phyloP scores from a whole-genome alignment of 495 filamentous ascomycete species.

The Tuber melanosporum region DNA sequence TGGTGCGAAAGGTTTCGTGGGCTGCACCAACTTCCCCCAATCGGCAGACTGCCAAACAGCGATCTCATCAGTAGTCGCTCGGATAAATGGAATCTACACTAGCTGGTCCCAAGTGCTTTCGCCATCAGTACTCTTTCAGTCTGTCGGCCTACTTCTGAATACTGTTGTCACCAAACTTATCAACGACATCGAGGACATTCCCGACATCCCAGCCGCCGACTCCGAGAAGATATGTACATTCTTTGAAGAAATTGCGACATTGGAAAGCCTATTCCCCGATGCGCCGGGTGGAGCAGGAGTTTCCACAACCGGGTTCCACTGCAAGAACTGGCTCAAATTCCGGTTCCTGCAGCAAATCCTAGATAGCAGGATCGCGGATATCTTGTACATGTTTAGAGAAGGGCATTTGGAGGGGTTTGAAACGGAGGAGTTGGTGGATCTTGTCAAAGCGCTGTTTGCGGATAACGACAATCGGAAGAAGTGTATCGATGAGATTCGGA shows the following conservation, averaged over 20 bases:
- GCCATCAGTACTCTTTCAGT: slow-evolving; percentile 73
- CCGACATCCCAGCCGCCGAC: slow-evolving; percentile 80
- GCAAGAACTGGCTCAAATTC: slow-evolving; percentile 77
- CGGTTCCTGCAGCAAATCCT: slow-evolving; percentile 83
- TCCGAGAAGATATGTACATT: slow-evolving; percentile 69
- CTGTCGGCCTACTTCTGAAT: slow-evolving; percentile 74
- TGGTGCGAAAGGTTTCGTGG: slow-evolving; percentile 59
- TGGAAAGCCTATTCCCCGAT: slow-evolving; percentile 68
- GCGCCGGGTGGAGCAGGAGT: slow-evolving; percentile 41
- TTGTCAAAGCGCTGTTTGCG: slow-evolving; percentile 84
- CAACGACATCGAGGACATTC: slow-evolving; percentile 75
- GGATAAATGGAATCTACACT: slow-evolving; percentile 60
- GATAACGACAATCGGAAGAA: slow-evolving; percentile 71
- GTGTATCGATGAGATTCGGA: slow-evolving; percentile 67
- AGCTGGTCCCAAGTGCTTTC: slow-evolving; percentile 77
- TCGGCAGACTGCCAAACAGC: slow-evolving; percentile 63
- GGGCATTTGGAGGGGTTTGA: slow-evolving; percentile 80
- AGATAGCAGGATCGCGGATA: slow-evolving; percentile 81
- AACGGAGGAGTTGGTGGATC: slow-evolving; percentile 73
- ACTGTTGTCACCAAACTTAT: slow-evolving; percentile 74
- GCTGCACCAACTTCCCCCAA: slow-evolving; percentile 57
- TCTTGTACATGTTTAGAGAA: slow-evolving; percentile 80
- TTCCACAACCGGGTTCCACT: slow-evolving; percentile 71
- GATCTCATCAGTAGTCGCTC: slow-evolving; percentile 60
- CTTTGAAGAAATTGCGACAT: slow-evolving; percentile 60